phyloP scores from a whole-genome alignment of 352 stramenopile genomes.

The Globisporangium perplexum region DNA sequence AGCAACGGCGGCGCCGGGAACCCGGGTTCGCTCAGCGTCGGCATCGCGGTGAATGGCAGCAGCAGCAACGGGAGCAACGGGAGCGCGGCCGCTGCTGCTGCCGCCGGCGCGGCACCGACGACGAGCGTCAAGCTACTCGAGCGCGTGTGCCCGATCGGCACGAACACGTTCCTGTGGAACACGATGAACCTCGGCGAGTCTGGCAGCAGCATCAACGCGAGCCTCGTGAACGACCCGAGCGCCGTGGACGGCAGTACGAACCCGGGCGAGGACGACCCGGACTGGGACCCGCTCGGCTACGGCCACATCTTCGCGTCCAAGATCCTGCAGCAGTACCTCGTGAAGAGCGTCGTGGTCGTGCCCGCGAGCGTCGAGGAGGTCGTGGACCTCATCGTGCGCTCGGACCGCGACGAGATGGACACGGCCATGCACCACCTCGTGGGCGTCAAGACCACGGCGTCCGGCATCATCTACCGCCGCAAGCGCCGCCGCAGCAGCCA shows the following conservation, averaged over 20 bases:
- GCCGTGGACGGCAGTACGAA: background rate
- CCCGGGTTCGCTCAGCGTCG: background rate
- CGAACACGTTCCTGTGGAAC: conserved; percentile 58
- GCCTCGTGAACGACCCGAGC: conserved; percentile 4
- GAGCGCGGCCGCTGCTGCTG: too few species aligned
- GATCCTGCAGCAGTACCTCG: conserved; percentile 68
- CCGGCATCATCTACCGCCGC: conserved; percentile 47
- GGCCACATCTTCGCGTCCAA: conserved; percentile 44
- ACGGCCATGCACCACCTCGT: conserved; percentile 62
- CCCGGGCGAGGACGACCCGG: conserved; percentile 19
- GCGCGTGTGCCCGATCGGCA: conserved; percentile 57
- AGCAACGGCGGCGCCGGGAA: too few species aligned
- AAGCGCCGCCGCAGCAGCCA: conserved; percentile 13
- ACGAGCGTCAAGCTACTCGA: conserved; percentile 38
- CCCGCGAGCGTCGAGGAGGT: conserved; percentile 61
- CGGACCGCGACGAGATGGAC: conserved; percentile 63
- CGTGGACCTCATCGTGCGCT: conserved; percentile 57
- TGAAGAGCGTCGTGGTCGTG: conserved; percentile 59
- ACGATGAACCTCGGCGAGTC: conserved; percentile 46
- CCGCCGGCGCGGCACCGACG: conserved; percentile 1
- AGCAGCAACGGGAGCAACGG: background rate
- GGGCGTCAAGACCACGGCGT: conserved; percentile 49
- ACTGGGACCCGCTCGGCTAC: conserved; percentile 26
- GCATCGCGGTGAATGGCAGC: background rate
- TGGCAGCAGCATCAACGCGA: conserved; percentile 11